Base-by-base conservation (phyloP, 495 filamentous ascomycete genomes). In the Niebla homalea region DNA sequence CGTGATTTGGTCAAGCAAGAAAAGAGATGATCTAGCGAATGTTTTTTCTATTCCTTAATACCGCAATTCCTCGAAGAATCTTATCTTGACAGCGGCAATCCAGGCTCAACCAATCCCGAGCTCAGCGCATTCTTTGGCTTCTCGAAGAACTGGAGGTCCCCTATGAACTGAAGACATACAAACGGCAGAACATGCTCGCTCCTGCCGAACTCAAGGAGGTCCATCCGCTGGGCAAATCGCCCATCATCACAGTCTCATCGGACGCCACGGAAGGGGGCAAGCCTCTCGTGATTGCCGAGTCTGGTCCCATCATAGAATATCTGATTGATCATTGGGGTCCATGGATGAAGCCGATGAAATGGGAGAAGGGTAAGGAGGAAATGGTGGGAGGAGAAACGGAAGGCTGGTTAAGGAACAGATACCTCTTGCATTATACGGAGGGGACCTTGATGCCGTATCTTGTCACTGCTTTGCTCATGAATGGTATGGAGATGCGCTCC, bases 101-200 rank as follows among this genome's bases (percentile, higher is more conserved):
- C 16, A 87, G 85, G 85, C 80, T 88, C 46, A 73, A 87, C 48
- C 64, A 79, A 50, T 89, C 85, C 37, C 86, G 89, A 50, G 77
- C 85, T 46, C 87, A 94, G 53, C 81, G 87, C 42, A 84, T 94
- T 54, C 71, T 90, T 39, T 94, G 86, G 87, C 79, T 96, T 37
- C 77, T 95, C 45, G 84, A 92, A 64, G 88, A 92, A 55, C 78
- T 92, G 47, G 69, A 77, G n/a, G 47, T 94, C 23, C 67, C 79
- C 43, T 95, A 90, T 68, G 76, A 85, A 46, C 63, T 95, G 46
- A 77, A 87, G 55, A 75, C 75, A 43, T 92, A 79, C 75, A 79
- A 83, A 53, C 83, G 89, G 36, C 51, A 68, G 21, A 63, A 79
- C 57, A 66, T 69, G 64, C 64, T 83, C 7, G 89, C 89, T 0